Base-by-base conservation (phyloP, 139 green algal genomes). In the Yamagishiella unicocca region DNA sequence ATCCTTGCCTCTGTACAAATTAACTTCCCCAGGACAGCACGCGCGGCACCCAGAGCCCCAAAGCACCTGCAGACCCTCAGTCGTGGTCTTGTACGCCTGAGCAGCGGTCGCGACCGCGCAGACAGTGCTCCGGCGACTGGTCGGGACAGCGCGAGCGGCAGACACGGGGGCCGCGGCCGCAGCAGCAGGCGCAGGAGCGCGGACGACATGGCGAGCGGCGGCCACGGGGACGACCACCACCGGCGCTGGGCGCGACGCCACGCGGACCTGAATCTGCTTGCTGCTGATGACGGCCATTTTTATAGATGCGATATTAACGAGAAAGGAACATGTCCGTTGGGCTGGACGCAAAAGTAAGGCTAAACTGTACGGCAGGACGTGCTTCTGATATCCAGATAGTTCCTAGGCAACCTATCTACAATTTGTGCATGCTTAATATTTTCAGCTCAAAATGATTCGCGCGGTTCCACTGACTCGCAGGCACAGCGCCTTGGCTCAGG, bases 281-380 rank as follows among this genome's bases (percentile, higher is more conserved):
- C 42, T 67, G 80, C 61, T 86, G 66, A 86, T 50, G 4, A 77
- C 21, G 64, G 80, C 80, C 80, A 86, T 86, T 62, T 40, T 75
- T 64, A 8, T 17, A 31, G 19, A 29, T 50, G 10, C 43, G 12
- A 9, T 64, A 38, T 4, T 12, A 58, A 58, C 12, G 50, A n/a
- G n/a, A n/a, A n/a, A n/a, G n/a, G n/a, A n/a, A n/a, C n/a, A n/a
- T n/a, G n/a, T n/a, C n/a, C n/a, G n/a, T n/a, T n/a, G n/a, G n/a
- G n/a, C n/a, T n/a, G n/a, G n/a, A n/a, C n/a, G n/a, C n/a, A n/a
- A n/a, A n/a, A n/a, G n/a, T 58, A 58, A 58, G 14, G 17, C 14
- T 58, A 25, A 58, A 58, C 50, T 12, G 50, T 17, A 58, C 12
- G 50, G 50, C 50, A 58, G 17, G 14, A 25, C 17, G 50, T 58